These are phyloP conservation scores for Chytriomyces hyalinus DNA, from an alignment of 192 early-diverging fungal genomes.

Conservation along the genomic window DNA sequence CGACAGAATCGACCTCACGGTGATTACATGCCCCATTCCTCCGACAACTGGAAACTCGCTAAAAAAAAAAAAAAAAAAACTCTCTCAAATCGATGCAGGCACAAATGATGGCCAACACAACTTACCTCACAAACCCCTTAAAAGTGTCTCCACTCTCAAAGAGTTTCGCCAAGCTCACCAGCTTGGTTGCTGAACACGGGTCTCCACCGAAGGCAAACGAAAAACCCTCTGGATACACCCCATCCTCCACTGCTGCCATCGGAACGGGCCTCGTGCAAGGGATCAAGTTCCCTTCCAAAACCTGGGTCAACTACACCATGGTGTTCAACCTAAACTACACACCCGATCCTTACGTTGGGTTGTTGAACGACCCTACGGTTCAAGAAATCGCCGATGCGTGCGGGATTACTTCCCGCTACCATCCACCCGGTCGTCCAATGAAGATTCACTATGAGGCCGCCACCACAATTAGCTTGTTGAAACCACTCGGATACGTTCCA, in stretches of 20 bases:
- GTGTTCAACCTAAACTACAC: constrained; percentile 39
- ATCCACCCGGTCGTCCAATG: constrained; percentile 8
- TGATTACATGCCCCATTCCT: background rate
- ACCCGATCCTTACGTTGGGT: constrained; percentile 19
- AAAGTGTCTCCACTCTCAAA: background rate
- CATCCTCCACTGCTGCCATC: constrained; percentile 5
- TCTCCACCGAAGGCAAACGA: background rate
- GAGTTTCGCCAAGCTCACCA: background rate
- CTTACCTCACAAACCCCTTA: background rate
- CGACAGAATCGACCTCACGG: constrained; percentile 21
- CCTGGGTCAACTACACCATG: constrained; percentile 28
- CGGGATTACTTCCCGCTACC: constrained; percentile 22
- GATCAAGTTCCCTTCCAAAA: constrained; percentile 32
- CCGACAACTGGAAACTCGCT: background rate
- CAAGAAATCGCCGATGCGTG: constrained; percentile 26
- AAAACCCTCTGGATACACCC: background rate
- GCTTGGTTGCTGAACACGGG: background rate
- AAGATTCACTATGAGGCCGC: constrained; percentile 26
- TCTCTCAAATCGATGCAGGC: background rate
- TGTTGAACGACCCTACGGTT: constrained; percentile 31
- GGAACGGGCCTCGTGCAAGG: constrained; percentile 12
- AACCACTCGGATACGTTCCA: constrained; percentile 35
- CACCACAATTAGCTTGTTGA: constrained; percentile 15
- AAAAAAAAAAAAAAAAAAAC: no score
- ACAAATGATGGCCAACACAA: constrained; percentile 21